Evolutionary conservation across 2,329 filamentous ascomycete species (phyloP).

Genomic region (Periconia sp.): DNA sequence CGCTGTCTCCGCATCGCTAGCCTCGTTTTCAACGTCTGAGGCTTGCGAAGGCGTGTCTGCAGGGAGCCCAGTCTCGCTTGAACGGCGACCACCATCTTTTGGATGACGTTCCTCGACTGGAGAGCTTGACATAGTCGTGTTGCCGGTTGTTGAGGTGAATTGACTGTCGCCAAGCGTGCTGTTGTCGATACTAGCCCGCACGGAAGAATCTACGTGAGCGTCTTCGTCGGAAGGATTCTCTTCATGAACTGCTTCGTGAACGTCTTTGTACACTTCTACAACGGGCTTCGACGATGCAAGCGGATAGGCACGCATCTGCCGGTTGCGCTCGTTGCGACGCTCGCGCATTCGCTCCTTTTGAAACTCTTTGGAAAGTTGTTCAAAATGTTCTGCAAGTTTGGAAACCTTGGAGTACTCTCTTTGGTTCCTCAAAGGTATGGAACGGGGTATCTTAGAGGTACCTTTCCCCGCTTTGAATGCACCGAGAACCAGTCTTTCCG

Average conservation of each 20-base stretch:
- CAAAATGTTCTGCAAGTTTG: conserved; percentile 91
- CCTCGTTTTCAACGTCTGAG: conserved; percentile 54
- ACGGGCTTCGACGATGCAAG: conserved; percentile 92
- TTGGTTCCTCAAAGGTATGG: conserved; percentile 63
- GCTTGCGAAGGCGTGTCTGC: conserved; percentile 33
- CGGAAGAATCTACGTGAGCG: conserved; percentile 38
- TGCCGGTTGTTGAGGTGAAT: conserved; percentile 35
- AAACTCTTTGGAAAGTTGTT: conserved; percentile 94
- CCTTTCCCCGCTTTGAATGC: conserved; percentile 62
- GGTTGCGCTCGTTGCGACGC: conserved; percentile 75
- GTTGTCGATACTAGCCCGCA: conserved; percentile 37
- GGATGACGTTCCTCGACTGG: conserved; percentile 34
- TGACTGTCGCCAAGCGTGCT: conserved; percentile 41
- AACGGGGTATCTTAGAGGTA: conserved; percentile 78
- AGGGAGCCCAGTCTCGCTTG: conserved; percentile 27
- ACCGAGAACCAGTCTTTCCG: conserved; percentile 68
- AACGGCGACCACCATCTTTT: conserved; percentile 13
- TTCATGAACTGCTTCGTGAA: conserved; percentile 89
- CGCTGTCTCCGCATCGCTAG: conserved; percentile 72
- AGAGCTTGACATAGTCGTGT: conserved; percentile 36
- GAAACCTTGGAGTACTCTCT: conserved; percentile 79
- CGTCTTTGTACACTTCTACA: conserved; percentile 92
- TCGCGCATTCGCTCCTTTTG: conserved; percentile 91
- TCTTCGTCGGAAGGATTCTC: conserved; percentile 69
- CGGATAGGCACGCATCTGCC: conserved; percentile 79